Percentiles rank a stretch among this genome's conserved stretches.
Evolutionary conservation across 768 basidiomycete genomes (phyloP).

Genomic region (Russula vinacea): DNA sequence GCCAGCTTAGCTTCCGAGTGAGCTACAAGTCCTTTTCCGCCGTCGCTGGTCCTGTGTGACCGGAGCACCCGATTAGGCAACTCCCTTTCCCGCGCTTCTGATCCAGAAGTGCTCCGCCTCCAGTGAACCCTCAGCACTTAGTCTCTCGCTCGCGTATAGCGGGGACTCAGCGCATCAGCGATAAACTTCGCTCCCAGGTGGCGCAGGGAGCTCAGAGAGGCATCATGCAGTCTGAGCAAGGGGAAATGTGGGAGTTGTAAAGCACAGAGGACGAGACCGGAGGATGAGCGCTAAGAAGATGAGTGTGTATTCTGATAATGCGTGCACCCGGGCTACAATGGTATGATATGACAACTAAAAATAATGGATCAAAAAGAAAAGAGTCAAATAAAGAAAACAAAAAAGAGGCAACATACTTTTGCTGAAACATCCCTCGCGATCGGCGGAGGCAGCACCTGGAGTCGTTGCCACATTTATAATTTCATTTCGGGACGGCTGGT

Average conservation of each 20-base stretch:
- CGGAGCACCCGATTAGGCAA: too few relatives aligned
- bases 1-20: too few relatives aligned
- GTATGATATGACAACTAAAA: too few relatives aligned
- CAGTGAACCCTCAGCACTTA: too few relatives aligned
- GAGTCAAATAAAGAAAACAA: not conserved
- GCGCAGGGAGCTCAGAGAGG: slow-evolving; percentile 19
- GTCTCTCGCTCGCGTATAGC: too few relatives aligned
- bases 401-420: not conserved
- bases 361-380: not conserved
- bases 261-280: slow-evolving; percentile 29
- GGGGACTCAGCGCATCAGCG: too few relatives aligned
- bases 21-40: too few relatives aligned
- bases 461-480: not conserved
- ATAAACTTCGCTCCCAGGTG: too few relatives aligned
- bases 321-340: slow-evolving; percentile 22
- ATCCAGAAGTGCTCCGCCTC: too few relatives aligned
- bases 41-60: too few relatives aligned
- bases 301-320: slow-evolving; percentile 25
- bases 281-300: slow-evolving; percentile 15
- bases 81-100: too few relatives aligned
- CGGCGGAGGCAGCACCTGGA: not conserved
- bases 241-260: slow-evolving; percentile 16
- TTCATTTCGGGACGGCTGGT: not conserved
- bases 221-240: slow-evolving; percentile 23
- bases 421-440: slow-evolving; percentile 17